A percentile compares a stretch with the other conserved stretches of the same genome.
Evolutionary conservation across 2,329 filamentous ascomycete genomes (phyloP).

Genomic region (Alternaria consortialis): DNA sequence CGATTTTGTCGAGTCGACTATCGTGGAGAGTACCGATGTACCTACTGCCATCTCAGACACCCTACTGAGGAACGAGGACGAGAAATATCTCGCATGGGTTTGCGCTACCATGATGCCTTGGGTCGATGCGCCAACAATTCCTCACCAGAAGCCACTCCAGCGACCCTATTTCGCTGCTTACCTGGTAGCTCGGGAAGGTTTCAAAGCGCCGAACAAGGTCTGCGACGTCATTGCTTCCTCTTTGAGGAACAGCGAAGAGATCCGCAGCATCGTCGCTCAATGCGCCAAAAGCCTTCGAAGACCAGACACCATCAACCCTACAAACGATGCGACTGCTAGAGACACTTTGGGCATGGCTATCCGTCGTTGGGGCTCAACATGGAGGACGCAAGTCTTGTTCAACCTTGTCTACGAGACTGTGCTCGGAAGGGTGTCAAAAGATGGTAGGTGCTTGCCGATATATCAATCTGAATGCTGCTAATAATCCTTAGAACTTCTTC

Average conservation of each 20-base stretch:
- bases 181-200: conserved; percentile 75
- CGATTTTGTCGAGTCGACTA: conserved; percentile 61
- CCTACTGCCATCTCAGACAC: conserved; percentile 54
- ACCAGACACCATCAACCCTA: conserved; percentile 56
- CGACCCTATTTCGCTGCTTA: conserved; percentile 59
- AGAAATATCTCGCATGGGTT: conserved; percentile 78
- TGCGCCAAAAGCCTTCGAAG: conserved; percentile 59
- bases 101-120: conserved; percentile 80
- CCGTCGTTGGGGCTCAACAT: conserved; percentile 74
- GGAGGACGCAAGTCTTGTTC: conserved; percentile 76
- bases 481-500: conserved; percentile 53
- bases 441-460: conserved; percentile 50
- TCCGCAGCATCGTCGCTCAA: conserved; percentile 67
- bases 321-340: conserved; percentile 57
- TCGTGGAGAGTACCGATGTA: conserved; percentile 15
- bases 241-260: conserved; percentile 68
- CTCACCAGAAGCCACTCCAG: conserved; percentile 58
- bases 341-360: conserved; percentile 79
- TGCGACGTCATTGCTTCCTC: conserved; percentile 72
- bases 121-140: conserved; percentile 60
- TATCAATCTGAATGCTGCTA: conserved; percentile 12
- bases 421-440: conserved; percentile 49
- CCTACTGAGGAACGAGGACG: conserved; percentile 70
- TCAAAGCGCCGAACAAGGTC: conserved; percentile 81
- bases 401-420: conserved; percentile 71